Conservation (phyloP, 352 stramenopile genomes). For the Phytophthora uliginosa region DNA sequence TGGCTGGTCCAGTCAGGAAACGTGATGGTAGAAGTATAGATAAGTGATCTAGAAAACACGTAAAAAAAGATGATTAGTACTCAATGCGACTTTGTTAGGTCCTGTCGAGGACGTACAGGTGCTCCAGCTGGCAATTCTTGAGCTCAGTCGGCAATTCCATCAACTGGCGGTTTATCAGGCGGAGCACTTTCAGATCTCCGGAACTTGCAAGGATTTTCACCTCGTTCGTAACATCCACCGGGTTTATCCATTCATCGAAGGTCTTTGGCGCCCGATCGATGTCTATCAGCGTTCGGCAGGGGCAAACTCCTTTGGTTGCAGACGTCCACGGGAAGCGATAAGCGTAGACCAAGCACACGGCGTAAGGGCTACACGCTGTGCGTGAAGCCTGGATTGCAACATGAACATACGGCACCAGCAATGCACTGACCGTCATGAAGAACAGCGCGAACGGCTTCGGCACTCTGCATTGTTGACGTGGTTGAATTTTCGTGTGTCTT, state of each 20-base stretch:
- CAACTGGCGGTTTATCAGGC: constrained; percentile 51
- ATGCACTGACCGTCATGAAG: constrained; percentile 20
- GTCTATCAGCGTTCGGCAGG: constrained; percentile 51
- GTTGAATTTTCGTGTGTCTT: constrained; percentile 24
- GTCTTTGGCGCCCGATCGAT: constrained; percentile 17
- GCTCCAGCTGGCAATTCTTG: constrained; percentile 36
- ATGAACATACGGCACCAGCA: constrained; percentile 25
- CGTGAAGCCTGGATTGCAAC: constrained; percentile 29
- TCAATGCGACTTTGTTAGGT: neutral
- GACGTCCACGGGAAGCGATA: constrained; percentile 33
- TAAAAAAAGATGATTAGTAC: too few relatives aligned
- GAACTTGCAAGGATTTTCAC: constrained; percentile 35
- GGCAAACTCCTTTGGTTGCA: constrained; percentile 28
- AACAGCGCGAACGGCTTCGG: constrained; percentile 32
- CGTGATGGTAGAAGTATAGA: constrained; percentile 33
- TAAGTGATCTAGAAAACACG: constrained; percentile 34
- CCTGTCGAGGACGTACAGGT: constrained; percentile 44
- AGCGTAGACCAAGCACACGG: constrained; percentile 33
- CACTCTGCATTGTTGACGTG: constrained; percentile 18
- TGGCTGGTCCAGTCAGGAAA: constrained; percentile 39
- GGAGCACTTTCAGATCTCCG: constrained; percentile 47
- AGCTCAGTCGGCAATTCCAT: constrained; percentile 36
- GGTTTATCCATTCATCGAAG: constrained; percentile 38
- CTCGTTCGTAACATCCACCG: constrained; percentile 29
- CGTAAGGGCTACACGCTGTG: constrained; percentile 13